Evolutionary conservation across 1,139 yeast genomes (phyloP).

Genomic region (Geotrichum macrosporum): DNA sequence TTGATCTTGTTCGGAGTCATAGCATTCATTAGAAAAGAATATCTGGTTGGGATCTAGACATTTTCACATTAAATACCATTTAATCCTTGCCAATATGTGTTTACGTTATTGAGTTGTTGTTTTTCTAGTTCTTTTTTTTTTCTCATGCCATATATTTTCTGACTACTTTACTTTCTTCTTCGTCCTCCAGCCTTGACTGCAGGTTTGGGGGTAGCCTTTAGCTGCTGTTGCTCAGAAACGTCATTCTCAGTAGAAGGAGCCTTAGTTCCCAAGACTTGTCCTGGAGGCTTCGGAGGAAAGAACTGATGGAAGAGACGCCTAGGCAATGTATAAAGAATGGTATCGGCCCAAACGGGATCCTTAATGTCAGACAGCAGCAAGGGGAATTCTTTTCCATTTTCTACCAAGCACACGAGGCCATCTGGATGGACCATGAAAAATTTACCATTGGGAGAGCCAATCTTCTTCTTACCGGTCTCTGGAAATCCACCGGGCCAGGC

Average conservation of each 20-base stretch:
- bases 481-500: constrained; percentile 49
- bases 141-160: background rate
- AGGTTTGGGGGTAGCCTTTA: constrained; percentile 23
- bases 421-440: constrained; percentile 60
- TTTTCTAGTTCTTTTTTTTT: constrained; percentile 12
- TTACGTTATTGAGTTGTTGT: constrained; percentile 33
- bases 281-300: constrained; percentile 17
- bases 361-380: constrained; percentile 38
- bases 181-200: constrained; percentile 32
- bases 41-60: background rate
- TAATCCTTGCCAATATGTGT: constrained; percentile 44
- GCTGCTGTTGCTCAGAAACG: constrained; percentile 6
- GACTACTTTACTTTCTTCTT: constrained; percentile 24
- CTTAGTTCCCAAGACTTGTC: constrained; percentile 16
- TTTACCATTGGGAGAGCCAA: constrained; percentile 48
- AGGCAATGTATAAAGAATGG: constrained; percentile 50
- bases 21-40: constrained; percentile 21
- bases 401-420: constrained; percentile 64
- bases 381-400: constrained; percentile 43
- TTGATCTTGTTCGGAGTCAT: constrained; percentile 39
- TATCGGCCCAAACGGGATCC: constrained; percentile 52
- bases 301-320: constrained; percentile 24
- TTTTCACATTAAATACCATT: constrained; percentile 24
- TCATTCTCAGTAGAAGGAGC: background rate
- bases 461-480: constrained; percentile 33